Percentiles rank a stretch among this genome's conserved stretches.
These are phyloP conservation scores for Bifiguratus adelaidae DNA, from an alignment of 192 early-diverging fungal genomes.

Conservation along the genomic window DNA sequence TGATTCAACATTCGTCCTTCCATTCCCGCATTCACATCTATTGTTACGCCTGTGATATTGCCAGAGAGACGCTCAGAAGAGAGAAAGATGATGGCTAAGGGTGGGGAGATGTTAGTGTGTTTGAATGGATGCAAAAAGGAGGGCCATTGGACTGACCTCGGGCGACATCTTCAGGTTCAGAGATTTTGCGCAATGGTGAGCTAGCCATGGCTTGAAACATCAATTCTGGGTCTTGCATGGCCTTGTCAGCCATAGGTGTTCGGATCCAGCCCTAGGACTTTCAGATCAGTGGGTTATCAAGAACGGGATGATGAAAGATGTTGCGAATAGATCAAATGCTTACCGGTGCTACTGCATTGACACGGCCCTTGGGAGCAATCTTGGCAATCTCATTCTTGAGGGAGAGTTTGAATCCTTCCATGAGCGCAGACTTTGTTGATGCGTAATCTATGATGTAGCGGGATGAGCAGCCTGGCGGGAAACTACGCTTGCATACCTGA, in stretches of 20 bases:
- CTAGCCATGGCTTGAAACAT: slow-evolving; percentile 41
- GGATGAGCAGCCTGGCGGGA: no score
- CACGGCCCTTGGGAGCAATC: no score
- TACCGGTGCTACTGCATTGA: no score
- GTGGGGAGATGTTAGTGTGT: background rate
- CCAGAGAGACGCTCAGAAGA: slow-evolving; percentile 25
- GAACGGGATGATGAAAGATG: no score
- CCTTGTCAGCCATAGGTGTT: slow-evolving; percentile 44
- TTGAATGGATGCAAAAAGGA: background rate
- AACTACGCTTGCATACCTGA: slow-evolving; percentile 38
- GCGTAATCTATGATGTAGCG: no score
- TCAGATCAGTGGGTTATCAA: no score
- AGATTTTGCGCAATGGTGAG: slow-evolving; percentile 42
- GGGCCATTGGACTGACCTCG: background rate
- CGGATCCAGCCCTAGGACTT: slow-evolving; percentile 50
- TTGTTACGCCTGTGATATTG: slow-evolving; percentile 42
- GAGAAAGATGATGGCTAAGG: slow-evolving; percentile 36
- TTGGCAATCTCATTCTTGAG: no score
- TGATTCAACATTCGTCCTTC: slow-evolving; percentile 33
- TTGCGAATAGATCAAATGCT: no score
- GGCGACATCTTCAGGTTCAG: slow-evolving; percentile 41
- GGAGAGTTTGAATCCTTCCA: no score
- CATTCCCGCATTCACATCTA: slow-evolving; percentile 50
- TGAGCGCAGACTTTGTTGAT: no score
- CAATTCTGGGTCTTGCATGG: slow-evolving; percentile 27